Conservation (phyloP, 495 filamentous ascomycete genomes). For the Letharia lupina region DNA sequence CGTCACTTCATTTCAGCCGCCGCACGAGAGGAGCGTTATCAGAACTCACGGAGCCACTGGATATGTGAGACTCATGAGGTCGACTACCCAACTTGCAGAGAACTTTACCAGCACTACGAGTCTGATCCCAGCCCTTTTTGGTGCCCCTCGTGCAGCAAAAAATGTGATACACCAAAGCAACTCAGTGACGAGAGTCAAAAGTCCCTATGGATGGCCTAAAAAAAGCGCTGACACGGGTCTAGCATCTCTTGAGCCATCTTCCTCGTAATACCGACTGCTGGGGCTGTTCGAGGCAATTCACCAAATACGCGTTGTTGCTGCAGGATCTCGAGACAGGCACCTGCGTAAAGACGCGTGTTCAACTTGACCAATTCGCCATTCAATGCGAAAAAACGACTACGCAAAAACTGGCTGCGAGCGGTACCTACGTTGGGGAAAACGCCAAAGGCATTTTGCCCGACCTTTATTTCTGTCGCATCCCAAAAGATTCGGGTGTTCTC, state of each 20-base stretch:
- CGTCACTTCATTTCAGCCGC: conserved; percentile 11
- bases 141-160: conserved; percentile 12
- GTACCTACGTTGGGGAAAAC: background rate
- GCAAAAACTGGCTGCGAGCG: background rate
- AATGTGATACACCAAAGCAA: conserved; percentile 11
- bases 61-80: background rate
- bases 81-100: background rate
- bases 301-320: conserved; percentile 20
- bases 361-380: background rate
- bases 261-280: conserved; percentile 20
- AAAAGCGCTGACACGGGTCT: conserved; percentile 14
- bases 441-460: background rate
- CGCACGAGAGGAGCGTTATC: conserved; percentile 15
- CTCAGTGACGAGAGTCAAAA: conserved; percentile 16
- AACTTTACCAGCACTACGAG: too few relatives aligned
- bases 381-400: background rate
- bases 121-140: conserved; percentile 1
- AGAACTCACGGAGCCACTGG: background rate
- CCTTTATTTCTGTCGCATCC: background rate
- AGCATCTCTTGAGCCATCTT: conserved; percentile 21
- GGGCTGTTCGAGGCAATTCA: conserved; percentile 21
- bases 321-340: conserved; percentile 23
- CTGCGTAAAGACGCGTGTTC: conserved; percentile 11
- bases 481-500: background rate
- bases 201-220: background rate